Conservation (phyloP, 139 green algal species). For the Chlorella ohadii region DNA sequence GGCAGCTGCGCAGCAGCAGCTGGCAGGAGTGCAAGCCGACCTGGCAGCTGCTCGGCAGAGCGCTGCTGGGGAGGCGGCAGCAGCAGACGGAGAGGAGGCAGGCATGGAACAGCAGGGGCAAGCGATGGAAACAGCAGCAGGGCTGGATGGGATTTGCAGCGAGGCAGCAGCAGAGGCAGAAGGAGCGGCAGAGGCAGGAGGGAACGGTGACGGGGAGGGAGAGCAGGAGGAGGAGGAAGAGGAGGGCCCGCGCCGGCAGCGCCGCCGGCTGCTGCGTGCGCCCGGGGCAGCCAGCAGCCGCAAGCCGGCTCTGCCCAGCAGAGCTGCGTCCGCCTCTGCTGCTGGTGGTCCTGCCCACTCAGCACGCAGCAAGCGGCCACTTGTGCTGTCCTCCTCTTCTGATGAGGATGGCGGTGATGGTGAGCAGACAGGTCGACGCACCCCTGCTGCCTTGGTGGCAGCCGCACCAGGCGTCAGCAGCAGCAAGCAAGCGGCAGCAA, state of each 20-base stretch:
- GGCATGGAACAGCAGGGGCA: neutral
- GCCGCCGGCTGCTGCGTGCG: neutral
- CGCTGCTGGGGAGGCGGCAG: neutral
- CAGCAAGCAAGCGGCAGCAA: neutral
- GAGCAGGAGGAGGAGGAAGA: neutral
- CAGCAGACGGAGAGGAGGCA: neutral
- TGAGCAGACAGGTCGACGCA: neutral
- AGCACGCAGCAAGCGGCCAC: constrained; percentile 1
- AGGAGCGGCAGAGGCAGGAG: neutral
- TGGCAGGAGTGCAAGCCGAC: neutral
- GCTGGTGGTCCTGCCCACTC: neutral
- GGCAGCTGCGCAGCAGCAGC: neutral
- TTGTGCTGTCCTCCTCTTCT: neutral
- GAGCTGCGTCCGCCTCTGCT: neutral
- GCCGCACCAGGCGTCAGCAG: neutral
- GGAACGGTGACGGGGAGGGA: neutral
- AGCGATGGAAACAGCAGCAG: neutral
- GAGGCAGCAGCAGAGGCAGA: too few species aligned
- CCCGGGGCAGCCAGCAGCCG: neutral
- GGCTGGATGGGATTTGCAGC: too few species aligned
- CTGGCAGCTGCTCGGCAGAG: neutral
- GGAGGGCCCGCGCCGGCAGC: neutral
- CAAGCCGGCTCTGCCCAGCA: neutral
- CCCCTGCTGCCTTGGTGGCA: neutral
- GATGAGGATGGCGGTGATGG: neutral